These are phyloP conservation scores for Mycena rosella DNA, from an alignment of 768 basidiomycete species.

Conservation along the genomic window DNA sequence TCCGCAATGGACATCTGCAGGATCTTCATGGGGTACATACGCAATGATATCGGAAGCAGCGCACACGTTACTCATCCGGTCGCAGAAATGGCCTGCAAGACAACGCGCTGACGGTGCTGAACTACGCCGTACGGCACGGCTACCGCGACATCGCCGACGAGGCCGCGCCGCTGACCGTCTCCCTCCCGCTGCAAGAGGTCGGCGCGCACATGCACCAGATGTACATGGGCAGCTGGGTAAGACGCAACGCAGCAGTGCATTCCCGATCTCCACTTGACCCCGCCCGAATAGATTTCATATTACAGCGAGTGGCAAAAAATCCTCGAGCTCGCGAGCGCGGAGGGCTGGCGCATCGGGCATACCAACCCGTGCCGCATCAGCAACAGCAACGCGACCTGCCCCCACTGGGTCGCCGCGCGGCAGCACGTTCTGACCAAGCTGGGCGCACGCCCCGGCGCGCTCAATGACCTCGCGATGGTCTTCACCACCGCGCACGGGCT, in stretches of 20 bases:
- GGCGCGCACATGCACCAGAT: conserved; percentile 33
- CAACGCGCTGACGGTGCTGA: conserved; percentile 36
- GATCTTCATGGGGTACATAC: conserved; percentile 38
- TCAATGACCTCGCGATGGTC: conserved; percentile 31
- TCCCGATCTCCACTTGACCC: not conserved
- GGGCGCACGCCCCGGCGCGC: conserved; percentile 29
- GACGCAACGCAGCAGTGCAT: no score
- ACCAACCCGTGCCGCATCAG: conserved; percentile 33
- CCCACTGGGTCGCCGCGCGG: conserved; percentile 35
- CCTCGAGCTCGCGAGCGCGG: conserved; percentile 30
- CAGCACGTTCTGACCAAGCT: conserved; percentile 34
- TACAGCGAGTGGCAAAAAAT: conserved; percentile 37
- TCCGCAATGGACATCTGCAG: conserved; percentile 37
- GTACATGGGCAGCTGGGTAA: conserved; percentile 37
- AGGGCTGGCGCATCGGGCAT: conserved; percentile 37
- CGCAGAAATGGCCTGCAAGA: conserved; percentile 32
- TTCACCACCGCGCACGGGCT: conserved; percentile 36
- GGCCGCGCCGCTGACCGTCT: conserved; percentile 35
- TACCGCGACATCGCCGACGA: conserved; percentile 40
- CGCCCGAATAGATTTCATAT: conserved; percentile 22
- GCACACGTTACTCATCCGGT: not conserved
- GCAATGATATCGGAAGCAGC: not conserved
- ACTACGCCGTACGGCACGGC: conserved; percentile 39
- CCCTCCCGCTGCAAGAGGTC: conserved; percentile 32
- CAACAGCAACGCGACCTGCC: conserved; percentile 29